These are phyloP conservation scores for Viola odorata DNA, from an alignment of 345 rosid species.

Conservation along the genomic window DNA sequence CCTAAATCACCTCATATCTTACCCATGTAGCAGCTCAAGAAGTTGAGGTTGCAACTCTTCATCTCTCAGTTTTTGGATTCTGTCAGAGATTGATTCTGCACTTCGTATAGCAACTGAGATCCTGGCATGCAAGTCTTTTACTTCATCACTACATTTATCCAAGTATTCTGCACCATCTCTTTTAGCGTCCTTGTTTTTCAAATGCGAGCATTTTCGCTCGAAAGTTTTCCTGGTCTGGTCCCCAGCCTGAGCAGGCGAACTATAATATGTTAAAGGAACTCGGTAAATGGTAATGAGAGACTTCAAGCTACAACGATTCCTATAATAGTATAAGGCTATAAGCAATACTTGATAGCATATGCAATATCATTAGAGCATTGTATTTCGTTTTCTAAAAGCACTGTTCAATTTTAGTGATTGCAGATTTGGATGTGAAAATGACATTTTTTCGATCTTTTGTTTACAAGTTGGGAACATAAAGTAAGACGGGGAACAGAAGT, in stretches of 20 bases:
- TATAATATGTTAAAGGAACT: conserved; percentile 3
- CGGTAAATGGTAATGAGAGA: not conserved
- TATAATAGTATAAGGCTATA: not conserved
- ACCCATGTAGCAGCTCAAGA: conserved; percentile 38
- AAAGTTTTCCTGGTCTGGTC: conserved; percentile 30
- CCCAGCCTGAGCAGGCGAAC: conserved; percentile 24
- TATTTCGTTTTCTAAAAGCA: too few relatives aligned
- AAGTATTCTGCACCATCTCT: conserved; percentile 5
- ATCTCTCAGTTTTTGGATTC: conserved; percentile 36
- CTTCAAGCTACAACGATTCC: not conserved
- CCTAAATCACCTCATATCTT: conserved; percentile 5
- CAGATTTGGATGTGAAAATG: too few relatives aligned
- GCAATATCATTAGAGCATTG: too few relatives aligned
- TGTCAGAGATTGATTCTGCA: conserved; percentile 36
- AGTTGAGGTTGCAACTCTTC: conserved; percentile 46
- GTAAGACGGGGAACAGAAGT: not conserved
- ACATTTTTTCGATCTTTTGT: not conserved
- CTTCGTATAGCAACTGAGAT: conserved; percentile 32
- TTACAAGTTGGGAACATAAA: not conserved
- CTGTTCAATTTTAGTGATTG: too few relatives aligned
- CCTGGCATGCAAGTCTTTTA: conserved; percentile 25
- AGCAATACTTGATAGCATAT: not conserved
- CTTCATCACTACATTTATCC: conserved; percentile 26
- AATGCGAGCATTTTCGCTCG: conserved; percentile 22
- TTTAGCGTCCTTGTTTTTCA: conserved; percentile 9